Evolutionary conservation across 176 grass and related monocot species (phyloP).

Genomic region (Puya raimondii): DNA sequence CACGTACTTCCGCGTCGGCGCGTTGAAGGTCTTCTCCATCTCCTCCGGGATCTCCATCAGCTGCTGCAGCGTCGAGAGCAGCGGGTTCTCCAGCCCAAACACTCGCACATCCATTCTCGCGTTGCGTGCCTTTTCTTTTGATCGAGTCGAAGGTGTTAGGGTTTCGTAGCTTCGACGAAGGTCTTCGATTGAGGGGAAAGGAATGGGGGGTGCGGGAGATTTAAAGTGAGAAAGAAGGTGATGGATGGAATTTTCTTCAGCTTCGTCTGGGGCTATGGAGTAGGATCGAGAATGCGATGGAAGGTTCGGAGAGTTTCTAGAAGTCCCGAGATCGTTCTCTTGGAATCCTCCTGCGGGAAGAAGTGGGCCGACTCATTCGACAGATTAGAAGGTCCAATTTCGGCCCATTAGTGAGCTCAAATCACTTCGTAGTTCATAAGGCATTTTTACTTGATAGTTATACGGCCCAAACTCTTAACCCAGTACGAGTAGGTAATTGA

Average conservation of each 20-base stretch:
- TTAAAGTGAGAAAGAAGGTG: constrained; percentile 1
- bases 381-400: no score
- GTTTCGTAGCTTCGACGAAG: no score
- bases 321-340: not conserved
- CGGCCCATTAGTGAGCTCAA: no score
- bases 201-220: not conserved
- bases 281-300: not conserved
- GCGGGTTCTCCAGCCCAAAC: constrained; percentile 45
- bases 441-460: no score
- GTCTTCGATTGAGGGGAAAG: not conserved
- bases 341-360: not conserved
- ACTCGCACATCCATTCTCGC: constrained; percentile 38
- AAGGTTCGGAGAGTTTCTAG: constrained; percentile 23
- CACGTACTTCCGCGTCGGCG: constrained; percentile 40
- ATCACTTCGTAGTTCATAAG: no score
- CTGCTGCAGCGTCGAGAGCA: constrained; percentile 53
- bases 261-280: no score
- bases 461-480: no score
- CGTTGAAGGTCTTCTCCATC: constrained; percentile 29
- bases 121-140: constrained; percentile 1
- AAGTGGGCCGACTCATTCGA: no score
- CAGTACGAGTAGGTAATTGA: no score
- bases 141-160: no score
- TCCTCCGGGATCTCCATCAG: constrained; percentile 47
- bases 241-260: not conserved